These are phyloP conservation scores for Bruguiera hainesii DNA, from an alignment of 441 rosid species.

Conservation along the genomic window DNA sequence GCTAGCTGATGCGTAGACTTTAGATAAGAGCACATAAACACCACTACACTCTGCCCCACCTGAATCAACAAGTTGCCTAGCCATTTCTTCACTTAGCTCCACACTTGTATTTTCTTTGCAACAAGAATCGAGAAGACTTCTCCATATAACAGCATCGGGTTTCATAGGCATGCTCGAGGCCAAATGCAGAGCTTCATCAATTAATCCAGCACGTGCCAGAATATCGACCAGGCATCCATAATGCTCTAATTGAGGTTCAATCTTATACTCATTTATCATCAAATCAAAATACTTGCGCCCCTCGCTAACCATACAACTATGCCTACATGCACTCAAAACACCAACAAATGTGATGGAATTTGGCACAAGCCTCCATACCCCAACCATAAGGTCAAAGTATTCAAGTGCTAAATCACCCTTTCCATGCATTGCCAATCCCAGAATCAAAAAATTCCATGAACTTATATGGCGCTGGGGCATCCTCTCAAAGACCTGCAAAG, in stretches of 20 bases:
- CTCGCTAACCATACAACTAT: constrained; percentile 44
- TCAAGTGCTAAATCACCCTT: constrained; percentile 51
- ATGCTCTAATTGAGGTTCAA: constrained; percentile 64
- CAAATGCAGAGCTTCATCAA: constrained; percentile 63
- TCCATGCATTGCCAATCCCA: constrained; percentile 67
- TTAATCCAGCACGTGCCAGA: constrained; percentile 55
- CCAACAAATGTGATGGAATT: constrained; percentile 56
- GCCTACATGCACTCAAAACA: constrained; percentile 63
- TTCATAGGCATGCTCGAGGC: constrained; percentile 47
- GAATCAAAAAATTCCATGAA: constrained; percentile 69
- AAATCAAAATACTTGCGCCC: constrained; percentile 52
- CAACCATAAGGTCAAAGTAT: constrained; percentile 52
- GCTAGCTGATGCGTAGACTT: constrained; percentile 66
- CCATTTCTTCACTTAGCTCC: constrained; percentile 66
- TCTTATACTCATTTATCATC: constrained; percentile 42
- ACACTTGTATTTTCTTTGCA: constrained; percentile 47
- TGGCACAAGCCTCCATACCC: constrained; percentile 39
- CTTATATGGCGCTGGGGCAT: constrained; percentile 49
- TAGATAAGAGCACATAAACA: constrained; percentile 65
- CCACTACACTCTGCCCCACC: constrained; percentile 47
- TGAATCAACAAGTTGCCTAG: constrained; percentile 51
- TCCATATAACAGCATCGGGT: constrained; percentile 70
- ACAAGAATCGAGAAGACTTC: constrained; percentile 67
- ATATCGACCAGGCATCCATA: constrained; percentile 72
- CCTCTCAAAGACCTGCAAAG: constrained; percentile 40